These are phyloP conservation scores for Eucalyptus microcorys DNA, from an alignment of 345 rosid genomes.

Conservation along the genomic window DNA sequence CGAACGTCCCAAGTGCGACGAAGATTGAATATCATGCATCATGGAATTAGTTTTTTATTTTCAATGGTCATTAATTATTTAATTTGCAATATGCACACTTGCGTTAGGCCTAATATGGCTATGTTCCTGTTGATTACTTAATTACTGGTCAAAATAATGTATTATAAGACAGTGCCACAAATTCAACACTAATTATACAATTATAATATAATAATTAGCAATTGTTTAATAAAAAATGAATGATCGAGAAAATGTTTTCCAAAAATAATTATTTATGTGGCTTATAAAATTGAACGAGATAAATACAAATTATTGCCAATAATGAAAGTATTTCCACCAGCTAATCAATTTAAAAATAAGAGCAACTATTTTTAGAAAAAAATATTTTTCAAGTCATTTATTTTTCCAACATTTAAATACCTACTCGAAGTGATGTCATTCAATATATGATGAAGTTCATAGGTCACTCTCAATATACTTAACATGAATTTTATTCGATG, in stretches of 20 bases:
- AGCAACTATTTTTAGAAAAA: neutral
- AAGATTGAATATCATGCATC: too few species aligned
- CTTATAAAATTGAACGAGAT: neutral
- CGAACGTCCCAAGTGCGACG: too few species aligned
- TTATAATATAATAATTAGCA: neutral
- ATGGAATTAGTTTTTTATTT: neutral
- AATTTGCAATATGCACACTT: neutral
- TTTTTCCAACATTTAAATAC: too few species aligned
- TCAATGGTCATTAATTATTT: neutral
- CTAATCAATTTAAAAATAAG: neutral
- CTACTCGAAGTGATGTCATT: too few species aligned
- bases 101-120: neutral
- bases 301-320: neutral
- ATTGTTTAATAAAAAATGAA: neutral
- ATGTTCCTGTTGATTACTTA: neutral
- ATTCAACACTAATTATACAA: neutral
- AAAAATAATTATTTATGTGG: accelerated
- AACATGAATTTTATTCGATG: too few species aligned
- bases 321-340: accelerated
- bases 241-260: accelerated
- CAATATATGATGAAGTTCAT: too few species aligned
- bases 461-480: too few species aligned
- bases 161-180: neutral
- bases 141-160: neutral
- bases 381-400: neutral